These are phyloP conservation scores for Argentina anserina DNA, from an alignment of 306 rosid genomes.

Conservation along the genomic window DNA sequence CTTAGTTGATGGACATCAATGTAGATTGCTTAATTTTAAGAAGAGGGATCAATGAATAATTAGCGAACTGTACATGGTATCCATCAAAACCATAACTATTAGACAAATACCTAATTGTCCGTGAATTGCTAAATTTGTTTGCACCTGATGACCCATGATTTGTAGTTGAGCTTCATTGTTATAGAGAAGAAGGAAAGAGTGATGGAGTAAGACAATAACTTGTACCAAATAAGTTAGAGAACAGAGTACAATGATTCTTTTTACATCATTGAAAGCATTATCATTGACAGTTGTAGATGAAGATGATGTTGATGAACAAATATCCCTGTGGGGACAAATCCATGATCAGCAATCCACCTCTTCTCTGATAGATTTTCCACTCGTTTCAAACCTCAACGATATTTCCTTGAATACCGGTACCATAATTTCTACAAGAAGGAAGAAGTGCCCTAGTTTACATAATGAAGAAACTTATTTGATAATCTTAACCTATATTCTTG, in stretches of 20 bases:
- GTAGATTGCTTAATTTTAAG: neutral
- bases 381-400: neutral
- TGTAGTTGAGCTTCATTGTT: neutral
- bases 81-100: neutral
- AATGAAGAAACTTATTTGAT: neutral
- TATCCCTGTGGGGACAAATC: slow-evolving; percentile 10
- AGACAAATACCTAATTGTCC: neutral
- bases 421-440: neutral
- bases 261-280: neutral
- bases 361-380: neutral
- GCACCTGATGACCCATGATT: neutral
- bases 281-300: slow-evolving; percentile 8
- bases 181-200: neutral
- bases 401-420: neutral
- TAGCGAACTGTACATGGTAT: neutral
- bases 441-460: slow-evolving; percentile 1
- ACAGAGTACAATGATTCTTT: slow-evolving; percentile 1
- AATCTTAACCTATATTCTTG: neutral
- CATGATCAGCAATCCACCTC: slow-evolving; percentile 8
- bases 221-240: neutral
- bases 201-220: slow-evolving; percentile 7
- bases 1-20: neutral
- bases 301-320: slow-evolving; percentile 6
- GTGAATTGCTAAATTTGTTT: neutral
- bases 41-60: neutral